Conservation (phyloP, 768 basidiomycete genomes). For the Psilocybe subaeruginosa region DNA sequence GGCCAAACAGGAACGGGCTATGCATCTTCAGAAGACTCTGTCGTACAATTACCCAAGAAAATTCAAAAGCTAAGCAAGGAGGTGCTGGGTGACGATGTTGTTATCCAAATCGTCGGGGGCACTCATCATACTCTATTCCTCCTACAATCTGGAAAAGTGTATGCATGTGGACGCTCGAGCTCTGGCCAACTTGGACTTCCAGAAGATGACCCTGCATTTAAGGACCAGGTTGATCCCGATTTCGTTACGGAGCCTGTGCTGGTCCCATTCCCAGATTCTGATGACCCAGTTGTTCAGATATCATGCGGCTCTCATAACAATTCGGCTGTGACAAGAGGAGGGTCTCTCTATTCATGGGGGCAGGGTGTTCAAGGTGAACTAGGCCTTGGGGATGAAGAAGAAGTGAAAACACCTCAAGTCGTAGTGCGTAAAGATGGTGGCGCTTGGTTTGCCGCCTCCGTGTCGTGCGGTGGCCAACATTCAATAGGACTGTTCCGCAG, state of each 20-base stretch:
- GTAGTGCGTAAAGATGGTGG: slow-evolving; percentile 78
- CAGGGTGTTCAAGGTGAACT: slow-evolving; percentile 80
- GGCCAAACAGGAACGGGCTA: slow-evolving; percentile 76
- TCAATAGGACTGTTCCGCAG: slow-evolving; percentile 73
- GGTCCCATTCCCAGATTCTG: slow-evolving; percentile 62
- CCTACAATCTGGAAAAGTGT: slow-evolving; percentile 81
- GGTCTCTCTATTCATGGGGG: slow-evolving; percentile 78
- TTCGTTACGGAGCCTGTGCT: slow-evolving; percentile 69
- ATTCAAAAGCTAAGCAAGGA: slow-evolving; percentile 66
- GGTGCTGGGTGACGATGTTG: slow-evolving; percentile 59
- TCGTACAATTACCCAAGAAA: slow-evolving; percentile 65
- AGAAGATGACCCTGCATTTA: slow-evolving; percentile 69
- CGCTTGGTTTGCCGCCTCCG: slow-evolving; percentile 64
- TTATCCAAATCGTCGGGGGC: slow-evolving; percentile 80
- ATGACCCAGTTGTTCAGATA: slow-evolving; percentile 68
- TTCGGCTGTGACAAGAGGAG: slow-evolving; percentile 66
- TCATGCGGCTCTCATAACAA: slow-evolving; percentile 76
- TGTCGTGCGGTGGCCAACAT: slow-evolving; percentile 81
- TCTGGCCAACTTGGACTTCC: slow-evolving; percentile 81
- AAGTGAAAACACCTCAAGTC: slow-evolving; percentile 63
- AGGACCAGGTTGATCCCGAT: slow-evolving; percentile 55
- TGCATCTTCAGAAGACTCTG: slow-evolving; percentile 43
- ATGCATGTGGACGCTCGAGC: slow-evolving; percentile 84
- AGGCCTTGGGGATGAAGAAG: slow-evolving; percentile 61
- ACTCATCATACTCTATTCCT: slow-evolving; percentile 92